A percentile compares a stretch with the other conserved stretches of the same genome.
Conservation (phyloP, 306 rosid species). For the Hippophae tibetana region DNA sequence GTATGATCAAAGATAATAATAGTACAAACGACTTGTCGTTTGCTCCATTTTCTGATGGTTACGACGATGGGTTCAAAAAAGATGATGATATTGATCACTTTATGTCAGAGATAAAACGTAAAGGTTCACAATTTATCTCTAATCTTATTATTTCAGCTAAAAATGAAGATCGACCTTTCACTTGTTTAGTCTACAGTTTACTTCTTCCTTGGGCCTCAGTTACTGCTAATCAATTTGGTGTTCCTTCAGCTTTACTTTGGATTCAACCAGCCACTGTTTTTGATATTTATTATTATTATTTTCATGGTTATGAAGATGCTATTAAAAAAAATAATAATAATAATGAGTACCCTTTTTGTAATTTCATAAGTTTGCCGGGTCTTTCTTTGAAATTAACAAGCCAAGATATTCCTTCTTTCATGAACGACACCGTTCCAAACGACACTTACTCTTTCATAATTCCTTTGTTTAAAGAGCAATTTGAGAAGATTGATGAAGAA, state of each 20-base stretch:
- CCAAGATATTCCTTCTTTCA: neutral
- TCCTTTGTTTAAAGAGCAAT: neutral
- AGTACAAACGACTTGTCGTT: slow-evolving; percentile 2
- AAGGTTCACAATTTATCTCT: slow-evolving; percentile 7
- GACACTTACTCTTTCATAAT: neutral
- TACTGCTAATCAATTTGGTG: slow-evolving; percentile 15
- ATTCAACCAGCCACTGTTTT: slow-evolving; percentile 10
- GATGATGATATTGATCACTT: neutral
- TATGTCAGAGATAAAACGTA: slow-evolving; percentile 9
- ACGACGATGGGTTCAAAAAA: slow-evolving; percentile 16
- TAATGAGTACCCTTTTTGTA: neutral
- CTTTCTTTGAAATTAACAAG: neutral
- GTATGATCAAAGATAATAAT: slow-evolving; percentile 2
- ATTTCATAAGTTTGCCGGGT: slow-evolving; percentile 1
- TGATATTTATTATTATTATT: slow-evolving; percentile 10
- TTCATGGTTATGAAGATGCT: neutral
- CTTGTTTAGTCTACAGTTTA: slow-evolving; percentile 15
- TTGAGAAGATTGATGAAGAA: neutral
- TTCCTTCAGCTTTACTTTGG: slow-evolving; percentile 18
- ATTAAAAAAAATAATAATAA: neutral
- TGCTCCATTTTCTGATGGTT: slow-evolving; percentile 28
- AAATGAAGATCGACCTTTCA: slow-evolving; percentile 8
- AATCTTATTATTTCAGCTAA: slow-evolving; percentile 3
- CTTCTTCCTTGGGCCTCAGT: slow-evolving; percentile 21
- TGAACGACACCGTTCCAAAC: neutral